These are phyloP conservation scores for Peterozyma toletana DNA, from an alignment of 805 yeast species.

Conservation along the genomic window DNA sequence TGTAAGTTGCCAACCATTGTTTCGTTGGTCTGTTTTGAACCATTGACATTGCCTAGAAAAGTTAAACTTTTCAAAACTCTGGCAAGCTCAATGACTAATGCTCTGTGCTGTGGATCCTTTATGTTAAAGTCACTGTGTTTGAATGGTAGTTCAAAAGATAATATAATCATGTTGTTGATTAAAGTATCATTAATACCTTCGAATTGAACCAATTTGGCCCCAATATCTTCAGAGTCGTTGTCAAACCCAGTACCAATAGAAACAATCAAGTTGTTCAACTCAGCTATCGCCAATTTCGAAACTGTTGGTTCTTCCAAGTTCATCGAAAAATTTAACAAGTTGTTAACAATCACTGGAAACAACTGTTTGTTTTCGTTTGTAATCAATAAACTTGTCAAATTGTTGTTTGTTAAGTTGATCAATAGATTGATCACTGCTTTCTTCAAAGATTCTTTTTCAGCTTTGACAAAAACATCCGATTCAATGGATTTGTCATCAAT, in stretches of 20 bases:
- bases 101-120: slow-evolving; percentile 74
- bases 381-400: slow-evolving; percentile 69
- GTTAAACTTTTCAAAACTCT: slow-evolving; percentile 58
- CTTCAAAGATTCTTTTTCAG: slow-evolving; percentile 62
- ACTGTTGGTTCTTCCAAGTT: slow-evolving; percentile 56
- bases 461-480: slow-evolving; percentile 26
- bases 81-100: slow-evolving; percentile 69
- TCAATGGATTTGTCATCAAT: slow-evolving; percentile 16
- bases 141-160: slow-evolving; percentile 77
- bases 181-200: slow-evolving; percentile 70
- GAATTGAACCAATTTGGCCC: slow-evolving; percentile 33
- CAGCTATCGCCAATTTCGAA: slow-evolving; percentile 63
- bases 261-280: slow-evolving; percentile 54
- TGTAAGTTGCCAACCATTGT: slow-evolving; percentile 21
- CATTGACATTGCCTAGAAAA: slow-evolving; percentile 18
- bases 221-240: slow-evolving; percentile 52
- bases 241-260: slow-evolving; percentile 67
- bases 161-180: slow-evolving; percentile 57
- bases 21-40: slow-evolving; percentile 17
- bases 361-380: slow-evolving; percentile 56
- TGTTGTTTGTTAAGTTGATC: slow-evolving; percentile 66
- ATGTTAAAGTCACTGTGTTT: slow-evolving; percentile 57
- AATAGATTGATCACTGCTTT: slow-evolving; percentile 65
- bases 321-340: slow-evolving; percentile 58
- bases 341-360: slow-evolving; percentile 54